These are phyloP conservation scores for Xylariaceae sp. DNA, from an alignment of 2,329 filamentous ascomycete genomes.

Conservation along the genomic window DNA sequence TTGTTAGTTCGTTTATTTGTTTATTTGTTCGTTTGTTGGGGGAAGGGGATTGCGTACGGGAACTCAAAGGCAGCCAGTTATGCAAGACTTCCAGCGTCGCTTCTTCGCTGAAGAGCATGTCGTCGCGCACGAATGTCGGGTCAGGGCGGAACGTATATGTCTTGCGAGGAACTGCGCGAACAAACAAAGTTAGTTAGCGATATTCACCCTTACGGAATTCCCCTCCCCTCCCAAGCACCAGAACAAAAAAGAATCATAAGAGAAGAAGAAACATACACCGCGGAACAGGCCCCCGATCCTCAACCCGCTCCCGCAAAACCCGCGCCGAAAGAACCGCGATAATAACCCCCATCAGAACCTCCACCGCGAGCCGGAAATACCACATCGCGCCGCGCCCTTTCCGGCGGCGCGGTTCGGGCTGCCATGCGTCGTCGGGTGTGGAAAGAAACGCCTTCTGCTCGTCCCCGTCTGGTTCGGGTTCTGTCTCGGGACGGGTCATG, in stretches of 20 bases:
- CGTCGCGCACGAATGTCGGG: conserved; percentile 31
- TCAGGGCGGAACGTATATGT: conserved; percentile 34
- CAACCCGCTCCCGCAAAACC: conserved; percentile 17
- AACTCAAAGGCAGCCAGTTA: conserved; percentile 36
- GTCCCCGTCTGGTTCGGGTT: conserved; percentile 22
- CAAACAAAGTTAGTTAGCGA: not conserved
- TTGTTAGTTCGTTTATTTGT: no score
- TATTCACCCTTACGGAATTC: not conserved
- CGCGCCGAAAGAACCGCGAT: conserved; percentile 29
- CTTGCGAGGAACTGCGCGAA: conserved; percentile 33
- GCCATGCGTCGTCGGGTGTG: conserved; percentile 14
- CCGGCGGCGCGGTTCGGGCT: not conserved
- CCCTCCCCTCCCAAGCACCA: not conserved
- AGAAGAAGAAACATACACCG: conserved; percentile 25
- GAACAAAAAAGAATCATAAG: not conserved
- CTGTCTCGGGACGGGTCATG: not conserved
- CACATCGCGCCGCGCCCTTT: conserved; percentile 3
- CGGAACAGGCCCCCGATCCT: conserved; percentile 31
- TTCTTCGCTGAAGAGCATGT: conserved; percentile 36
- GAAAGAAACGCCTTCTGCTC: conserved; percentile 31
- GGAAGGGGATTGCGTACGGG: conserved; percentile 21
- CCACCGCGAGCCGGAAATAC: conserved; percentile 31
- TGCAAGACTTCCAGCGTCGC: conserved; percentile 35
- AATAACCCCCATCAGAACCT: conserved; percentile 30
- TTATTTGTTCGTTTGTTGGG: not conserved